Evolutionary conservation across 208 protist species (phyloP).

Genomic region (Leishmania major): DNA sequence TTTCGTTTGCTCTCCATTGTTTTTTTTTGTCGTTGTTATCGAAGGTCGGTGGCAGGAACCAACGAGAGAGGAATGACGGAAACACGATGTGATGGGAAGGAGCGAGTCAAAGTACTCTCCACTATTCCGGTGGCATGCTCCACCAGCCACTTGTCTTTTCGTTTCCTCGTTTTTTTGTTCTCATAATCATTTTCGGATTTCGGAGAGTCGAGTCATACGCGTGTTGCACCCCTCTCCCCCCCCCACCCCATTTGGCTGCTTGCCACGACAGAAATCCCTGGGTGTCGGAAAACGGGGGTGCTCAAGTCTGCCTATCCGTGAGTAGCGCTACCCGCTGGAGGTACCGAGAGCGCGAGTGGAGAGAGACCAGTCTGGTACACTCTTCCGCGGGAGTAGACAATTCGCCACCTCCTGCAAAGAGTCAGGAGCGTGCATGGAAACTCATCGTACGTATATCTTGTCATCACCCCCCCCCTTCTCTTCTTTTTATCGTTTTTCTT

Average conservation of each 20-base stretch:
- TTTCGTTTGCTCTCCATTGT: background rate
- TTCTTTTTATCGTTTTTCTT: background rate
- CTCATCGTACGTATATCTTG: background rate
- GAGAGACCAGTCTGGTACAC: background rate
- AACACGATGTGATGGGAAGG: background rate
- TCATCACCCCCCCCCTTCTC: background rate
- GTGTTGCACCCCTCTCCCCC: background rate
- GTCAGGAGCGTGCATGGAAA: background rate
- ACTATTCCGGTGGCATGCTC: background rate
- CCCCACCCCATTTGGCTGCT: background rate
- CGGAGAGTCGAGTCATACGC: background rate
- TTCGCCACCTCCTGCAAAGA: background rate
- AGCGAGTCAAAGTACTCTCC: background rate
- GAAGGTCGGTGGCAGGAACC: background rate
- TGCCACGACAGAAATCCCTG: background rate
- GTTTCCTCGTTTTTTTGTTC: background rate
- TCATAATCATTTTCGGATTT: background rate
- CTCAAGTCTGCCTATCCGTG: background rate
- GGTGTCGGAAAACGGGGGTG: background rate
- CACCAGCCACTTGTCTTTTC: background rate
- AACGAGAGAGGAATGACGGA: background rate
- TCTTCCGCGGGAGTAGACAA: background rate
- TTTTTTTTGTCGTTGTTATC: background rate
- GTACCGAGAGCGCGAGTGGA: background rate
- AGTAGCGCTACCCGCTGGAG: background rate